phyloP scores from a whole-genome alignment of 768 basidiomycete genomes.

The Leccinum incarnatum region DNA sequence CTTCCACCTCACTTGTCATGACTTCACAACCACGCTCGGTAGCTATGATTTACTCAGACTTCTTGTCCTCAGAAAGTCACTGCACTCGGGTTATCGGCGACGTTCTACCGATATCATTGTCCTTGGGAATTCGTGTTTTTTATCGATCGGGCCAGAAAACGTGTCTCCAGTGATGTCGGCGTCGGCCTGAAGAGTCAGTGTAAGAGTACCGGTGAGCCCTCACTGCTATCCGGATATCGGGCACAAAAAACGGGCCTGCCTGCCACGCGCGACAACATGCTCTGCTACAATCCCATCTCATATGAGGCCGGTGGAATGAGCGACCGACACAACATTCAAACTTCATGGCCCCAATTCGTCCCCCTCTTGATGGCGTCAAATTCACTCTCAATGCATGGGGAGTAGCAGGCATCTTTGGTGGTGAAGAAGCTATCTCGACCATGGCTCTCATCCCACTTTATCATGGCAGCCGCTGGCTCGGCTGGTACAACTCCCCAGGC shows the following conservation, averaged over 20 bases:
- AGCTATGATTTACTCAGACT: background rate
- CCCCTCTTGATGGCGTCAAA: constrained; percentile 5
- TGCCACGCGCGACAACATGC: background rate
- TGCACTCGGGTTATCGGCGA: background rate
- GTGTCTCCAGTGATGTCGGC: background rate
- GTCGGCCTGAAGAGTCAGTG: background rate
- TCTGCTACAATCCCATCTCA: background rate
- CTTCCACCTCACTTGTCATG: too few relatives aligned
- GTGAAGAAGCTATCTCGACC: constrained; percentile 32
- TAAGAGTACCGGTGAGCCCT: background rate
- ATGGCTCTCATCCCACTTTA: constrained; percentile 31
- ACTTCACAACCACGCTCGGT: background rate
- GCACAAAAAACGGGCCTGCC: background rate
- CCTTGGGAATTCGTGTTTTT: background rate
- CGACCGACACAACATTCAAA: background rate
- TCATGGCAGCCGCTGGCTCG: constrained; percentile 29
- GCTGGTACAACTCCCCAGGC: constrained; percentile 37
- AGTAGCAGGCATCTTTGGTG: constrained; percentile 36
- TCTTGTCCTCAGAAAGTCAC: background rate
- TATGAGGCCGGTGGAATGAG: background rate
- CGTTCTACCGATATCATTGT: background rate
- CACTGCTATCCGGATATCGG: background rate
- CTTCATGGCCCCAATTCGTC: constrained; percentile 15
- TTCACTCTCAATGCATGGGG: constrained; percentile 29
- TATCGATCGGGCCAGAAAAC: background rate